Conservation (phyloP, 2,329 filamentous ascomycete species). For the Iodosphaeria phyllophila region DNA sequence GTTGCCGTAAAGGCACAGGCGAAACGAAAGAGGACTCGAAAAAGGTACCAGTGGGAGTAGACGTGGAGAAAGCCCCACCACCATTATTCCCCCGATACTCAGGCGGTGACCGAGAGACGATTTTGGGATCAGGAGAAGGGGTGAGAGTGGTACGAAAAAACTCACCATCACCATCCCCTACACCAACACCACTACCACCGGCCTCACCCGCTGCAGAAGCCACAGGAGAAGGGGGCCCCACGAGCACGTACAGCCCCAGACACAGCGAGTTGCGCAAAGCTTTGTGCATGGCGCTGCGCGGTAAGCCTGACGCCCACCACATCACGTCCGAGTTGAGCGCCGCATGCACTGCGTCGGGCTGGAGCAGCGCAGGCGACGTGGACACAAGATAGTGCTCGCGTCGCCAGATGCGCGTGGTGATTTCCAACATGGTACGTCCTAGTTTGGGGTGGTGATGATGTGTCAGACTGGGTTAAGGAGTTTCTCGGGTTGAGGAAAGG, state of each 20-base stretch:
- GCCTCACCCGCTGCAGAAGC: too few species aligned
- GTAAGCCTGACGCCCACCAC: conserved; percentile 39
- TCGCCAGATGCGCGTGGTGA: conserved; percentile 24
- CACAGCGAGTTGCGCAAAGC: conserved; percentile 40
- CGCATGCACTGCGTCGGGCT: conserved; percentile 31
- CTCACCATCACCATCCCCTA: too few species aligned
- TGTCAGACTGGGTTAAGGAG: not conserved
- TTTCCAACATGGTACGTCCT: conserved; percentile 4
- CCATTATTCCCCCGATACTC: too few species aligned
- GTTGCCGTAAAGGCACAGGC: too few species aligned
- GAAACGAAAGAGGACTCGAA: too few species aligned
- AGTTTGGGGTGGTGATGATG: not conserved
- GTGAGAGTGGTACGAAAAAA: too few species aligned
- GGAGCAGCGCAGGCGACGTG: conserved; percentile 36
- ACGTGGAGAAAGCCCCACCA: too few species aligned
- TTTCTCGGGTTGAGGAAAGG: not conserved
- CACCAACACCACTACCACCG: too few species aligned
- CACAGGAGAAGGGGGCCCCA: too few species aligned
- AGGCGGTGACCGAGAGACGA: too few species aligned
- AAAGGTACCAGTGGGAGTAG: too few species aligned
- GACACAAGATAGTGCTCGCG: conserved; percentile 39
- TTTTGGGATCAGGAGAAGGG: too few species aligned
- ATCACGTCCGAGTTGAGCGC: conserved; percentile 36
- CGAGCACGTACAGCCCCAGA: conserved; percentile 35
- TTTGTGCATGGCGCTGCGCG: conserved; percentile 25